These are phyloP conservation scores for Leavenworthia alabamica DNA, from an alignment of 345 rosid species.

Conservation along the genomic window DNA sequence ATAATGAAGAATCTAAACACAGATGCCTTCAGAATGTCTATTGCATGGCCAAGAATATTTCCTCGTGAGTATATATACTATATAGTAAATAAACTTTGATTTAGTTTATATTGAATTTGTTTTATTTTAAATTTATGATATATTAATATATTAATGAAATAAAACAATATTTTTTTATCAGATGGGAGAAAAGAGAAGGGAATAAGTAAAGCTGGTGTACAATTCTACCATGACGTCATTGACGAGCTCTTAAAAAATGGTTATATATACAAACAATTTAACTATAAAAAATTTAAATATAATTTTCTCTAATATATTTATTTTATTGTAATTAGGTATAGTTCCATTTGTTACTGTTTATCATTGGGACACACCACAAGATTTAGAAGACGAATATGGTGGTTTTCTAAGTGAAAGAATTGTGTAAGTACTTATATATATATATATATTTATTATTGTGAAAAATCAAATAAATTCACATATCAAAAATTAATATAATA, in stretches of 20 bases:
- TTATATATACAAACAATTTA: not conserved
- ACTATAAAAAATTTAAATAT: too few relatives aligned
- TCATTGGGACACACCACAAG: slow-evolving; percentile 34
- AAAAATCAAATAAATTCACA: too few relatives aligned
- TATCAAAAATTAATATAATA: too few relatives aligned
- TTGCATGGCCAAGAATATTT: slow-evolving; percentile 48
- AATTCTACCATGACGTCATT: slow-evolving; percentile 47
- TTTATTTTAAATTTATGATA: not conserved
- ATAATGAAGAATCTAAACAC: slow-evolving; percentile 35
- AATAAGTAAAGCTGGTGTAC: slow-evolving; percentile 37
- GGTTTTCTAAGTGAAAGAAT: slow-evolving; percentile 28
- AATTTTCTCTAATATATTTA: not conserved
- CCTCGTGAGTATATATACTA: slow-evolving; percentile 34
- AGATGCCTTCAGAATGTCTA: slow-evolving; percentile 45
- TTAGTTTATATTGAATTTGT: not conserved
- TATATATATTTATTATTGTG: too few relatives aligned
- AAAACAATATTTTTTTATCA: not conserved
- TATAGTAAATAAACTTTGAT: too few relatives aligned
- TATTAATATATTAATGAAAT: not conserved
- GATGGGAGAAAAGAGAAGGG: slow-evolving; percentile 43
- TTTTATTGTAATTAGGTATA: not conserved
- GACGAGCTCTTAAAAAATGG: slow-evolving; percentile 38
- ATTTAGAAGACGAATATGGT: slow-evolving; percentile 30
- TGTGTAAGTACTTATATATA: too few relatives aligned
- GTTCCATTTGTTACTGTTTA: slow-evolving; percentile 26